phyloP scores from a whole-genome alignment of 495 filamentous ascomycete genomes.

The Aspergillus ellipticus region DNA sequence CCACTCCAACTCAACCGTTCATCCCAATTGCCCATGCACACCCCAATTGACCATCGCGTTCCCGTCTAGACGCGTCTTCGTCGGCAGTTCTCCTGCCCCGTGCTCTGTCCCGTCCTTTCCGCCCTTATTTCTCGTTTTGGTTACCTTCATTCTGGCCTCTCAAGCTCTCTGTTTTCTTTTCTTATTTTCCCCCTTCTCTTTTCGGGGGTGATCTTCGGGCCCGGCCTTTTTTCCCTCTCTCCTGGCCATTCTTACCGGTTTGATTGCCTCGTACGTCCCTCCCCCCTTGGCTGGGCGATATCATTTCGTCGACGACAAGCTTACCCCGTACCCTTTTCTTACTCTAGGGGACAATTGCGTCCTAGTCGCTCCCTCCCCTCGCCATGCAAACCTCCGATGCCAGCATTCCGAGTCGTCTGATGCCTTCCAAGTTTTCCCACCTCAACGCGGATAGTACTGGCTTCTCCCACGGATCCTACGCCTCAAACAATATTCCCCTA shows the following conservation, averaged over 20 bases:
- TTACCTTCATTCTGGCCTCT: constrained; percentile 13
- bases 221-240: constrained; percentile 32
- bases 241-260: constrained; percentile 24
- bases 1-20: constrained; percentile 14
- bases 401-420: constrained; percentile 53
- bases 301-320: constrained; percentile 23
- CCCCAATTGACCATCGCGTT: constrained; percentile 31
- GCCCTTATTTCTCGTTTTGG: not conserved
- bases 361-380: constrained; percentile 50
- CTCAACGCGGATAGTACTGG: constrained; percentile 70
- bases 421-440: constrained; percentile 61
- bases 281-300: constrained; percentile 14
- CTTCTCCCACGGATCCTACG: constrained; percentile 88
- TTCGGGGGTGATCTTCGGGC: constrained; percentile 30
- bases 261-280: constrained; percentile 11
- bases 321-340: constrained; percentile 68
- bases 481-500: constrained; percentile 63
- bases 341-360: constrained; percentile 67
- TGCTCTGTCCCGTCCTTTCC: constrained; percentile 3
- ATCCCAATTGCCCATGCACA: constrained; percentile 23
- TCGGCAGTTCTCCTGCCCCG: constrained; percentile 16
- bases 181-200: constrained; percentile 34
- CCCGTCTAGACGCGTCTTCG: constrained; percentile 27
- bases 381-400: constrained; percentile 82
- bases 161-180: constrained; percentile 12